These are phyloP conservation scores for Thraustochytrium striatum DNA, from an alignment of 352 stramenopile species.

Conservation along the genomic window DNA sequence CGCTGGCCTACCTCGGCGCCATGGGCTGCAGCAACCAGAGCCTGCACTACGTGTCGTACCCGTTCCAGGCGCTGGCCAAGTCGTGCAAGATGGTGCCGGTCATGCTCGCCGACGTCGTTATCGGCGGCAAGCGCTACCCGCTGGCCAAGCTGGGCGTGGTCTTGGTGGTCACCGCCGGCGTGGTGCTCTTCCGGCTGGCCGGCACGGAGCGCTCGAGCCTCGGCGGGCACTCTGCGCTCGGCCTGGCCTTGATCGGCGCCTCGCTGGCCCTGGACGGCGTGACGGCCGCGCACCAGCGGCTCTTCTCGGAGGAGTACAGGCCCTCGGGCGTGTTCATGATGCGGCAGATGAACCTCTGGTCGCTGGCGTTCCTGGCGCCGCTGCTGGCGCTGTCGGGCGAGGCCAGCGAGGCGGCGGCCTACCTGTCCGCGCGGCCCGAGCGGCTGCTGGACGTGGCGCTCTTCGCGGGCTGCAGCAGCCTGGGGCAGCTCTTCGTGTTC, in stretches of 20 bases:
- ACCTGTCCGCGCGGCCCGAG: conserved; percentile 65
- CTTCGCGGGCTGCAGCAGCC: conserved; percentile 88
- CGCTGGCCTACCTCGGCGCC: conserved; percentile 67
- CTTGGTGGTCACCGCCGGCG: conserved; percentile 74
- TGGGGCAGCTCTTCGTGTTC: conserved; percentile 99
- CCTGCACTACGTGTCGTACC: conserved; percentile 90
- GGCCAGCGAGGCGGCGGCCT: conserved; percentile 61
- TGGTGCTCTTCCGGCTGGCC: conserved; percentile 73
- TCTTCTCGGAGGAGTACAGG: conserved; percentile 65
- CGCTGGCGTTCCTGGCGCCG: conserved; percentile 32
- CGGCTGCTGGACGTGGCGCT: conserved; percentile 66
- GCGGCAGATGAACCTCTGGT: conserved; percentile 65
- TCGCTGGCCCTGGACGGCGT: conserved; percentile 88
- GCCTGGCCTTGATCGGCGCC: conserved; percentile 74
- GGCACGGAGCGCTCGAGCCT: conserved; percentile 56
- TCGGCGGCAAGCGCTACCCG: conserved; percentile 79
- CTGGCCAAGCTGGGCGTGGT: conserved; percentile 79
- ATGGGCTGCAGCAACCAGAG: conserved; percentile 85
- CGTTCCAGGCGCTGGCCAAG: conserved; percentile 95
- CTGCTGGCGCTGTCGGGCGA: conserved; percentile 59
- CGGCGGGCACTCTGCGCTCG: conserved; percentile 71
- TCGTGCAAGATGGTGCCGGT: conserved; percentile 98
- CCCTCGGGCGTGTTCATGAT: conserved; percentile 67
- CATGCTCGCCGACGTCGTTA: conserved; percentile 81
- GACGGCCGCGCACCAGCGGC: conserved; percentile 84